Base-by-base conservation (phyloP, 2,329 filamentous ascomycete genomes). In the Truncatella angustata region DNA sequence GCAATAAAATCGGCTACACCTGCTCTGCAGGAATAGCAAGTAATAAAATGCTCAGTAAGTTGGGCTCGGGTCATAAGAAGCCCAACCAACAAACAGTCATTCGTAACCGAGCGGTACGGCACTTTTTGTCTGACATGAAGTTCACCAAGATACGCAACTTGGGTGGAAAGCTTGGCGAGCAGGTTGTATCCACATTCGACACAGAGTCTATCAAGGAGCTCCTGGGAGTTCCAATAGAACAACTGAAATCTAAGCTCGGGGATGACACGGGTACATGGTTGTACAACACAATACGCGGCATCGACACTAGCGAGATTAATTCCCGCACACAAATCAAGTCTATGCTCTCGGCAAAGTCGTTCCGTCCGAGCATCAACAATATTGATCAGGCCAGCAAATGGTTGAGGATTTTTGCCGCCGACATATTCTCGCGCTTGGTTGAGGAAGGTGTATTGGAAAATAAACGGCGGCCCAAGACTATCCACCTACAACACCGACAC, bases 291-390 rank as follows among this genome's bases (percentile, higher is more conserved):
- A 87, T 97, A 49, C 84, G 94, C 10, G 94, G 94, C 1, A 84
- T 92, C 55, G 94, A 99, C 67, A 75, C 77, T 46, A 94, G 88
- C 61, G 92, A 97, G 69, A 91, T 99, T 58, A 97, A 91, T 63
- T 82, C 91, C 24, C 80, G 93, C 48, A 96, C 91, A 1, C 90
- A 94, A 63, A 96, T 97, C 74, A 97, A 97, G 68, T 94, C 89
- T 14, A 97, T 99, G 92, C 77, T 97, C 12, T 97, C 91, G 1
- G 92, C 94, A 18, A 99, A 99, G 67, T 95, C 91, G 0, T 99
- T 99, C 64, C 81, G 90, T 23, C 94, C 94, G 0, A 84, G 80
- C 51, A 93, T 97, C 65, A 88, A 85, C 59, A 87, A 79, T 2
- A 73, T 82, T 16, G 90, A 94, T 20, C 90, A 96, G 66, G 93